These are phyloP conservation scores for Amylostereum chailletii DNA, from an alignment of 1,284 basidiomycete genomes.

Conservation along the genomic window DNA sequence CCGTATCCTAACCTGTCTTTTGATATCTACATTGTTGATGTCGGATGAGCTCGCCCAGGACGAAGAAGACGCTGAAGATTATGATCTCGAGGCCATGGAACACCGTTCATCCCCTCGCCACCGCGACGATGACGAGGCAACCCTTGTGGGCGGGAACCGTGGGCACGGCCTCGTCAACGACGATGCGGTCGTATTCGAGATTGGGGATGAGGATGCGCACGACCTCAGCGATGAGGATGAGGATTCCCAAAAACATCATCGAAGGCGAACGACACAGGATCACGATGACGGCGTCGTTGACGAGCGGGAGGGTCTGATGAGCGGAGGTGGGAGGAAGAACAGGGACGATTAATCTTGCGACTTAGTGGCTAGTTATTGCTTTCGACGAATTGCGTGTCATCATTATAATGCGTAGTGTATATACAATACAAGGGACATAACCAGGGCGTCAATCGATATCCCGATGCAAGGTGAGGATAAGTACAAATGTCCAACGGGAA, in stretches of 20 bases:
- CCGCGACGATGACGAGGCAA: slow-evolving; percentile 60
- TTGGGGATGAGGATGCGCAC: slow-evolving; percentile 74
- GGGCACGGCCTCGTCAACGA: slow-evolving; percentile 42
- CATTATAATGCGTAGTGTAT: slow-evolving; percentile 43
- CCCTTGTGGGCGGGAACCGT: slow-evolving; percentile 54
- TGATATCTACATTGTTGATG: slow-evolving; percentile 63
- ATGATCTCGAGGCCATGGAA: slow-evolving; percentile 75
- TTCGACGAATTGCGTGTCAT: slow-evolving; percentile 15
- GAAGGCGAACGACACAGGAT: slow-evolving; percentile 38
- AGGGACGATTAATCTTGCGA: slow-evolving; percentile 20
- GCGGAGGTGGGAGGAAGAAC: slow-evolving; percentile 13
- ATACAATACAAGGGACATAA: slow-evolving; percentile 18
- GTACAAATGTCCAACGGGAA: slow-evolving; percentile 2
- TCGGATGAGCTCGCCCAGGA: slow-evolving; percentile 82
- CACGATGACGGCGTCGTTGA: slow-evolving; percentile 30
- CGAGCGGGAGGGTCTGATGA: slow-evolving; percentile 61
- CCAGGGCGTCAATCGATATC: too few species aligned
- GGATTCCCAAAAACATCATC: slow-evolving; percentile 34
- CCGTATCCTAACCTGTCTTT: slow-evolving; percentile 16
- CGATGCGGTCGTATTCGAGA: slow-evolving; percentile 85
- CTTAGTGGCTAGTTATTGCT: background rate
- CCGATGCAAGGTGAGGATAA: slow-evolving; percentile 11
- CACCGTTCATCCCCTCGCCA: slow-evolving; percentile 37
- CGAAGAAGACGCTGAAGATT: slow-evolving; percentile 89
- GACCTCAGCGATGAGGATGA: slow-evolving; percentile 53